Base-by-base conservation (phyloP, 306 rosid genomes). In the Lotus japonicus region DNA sequence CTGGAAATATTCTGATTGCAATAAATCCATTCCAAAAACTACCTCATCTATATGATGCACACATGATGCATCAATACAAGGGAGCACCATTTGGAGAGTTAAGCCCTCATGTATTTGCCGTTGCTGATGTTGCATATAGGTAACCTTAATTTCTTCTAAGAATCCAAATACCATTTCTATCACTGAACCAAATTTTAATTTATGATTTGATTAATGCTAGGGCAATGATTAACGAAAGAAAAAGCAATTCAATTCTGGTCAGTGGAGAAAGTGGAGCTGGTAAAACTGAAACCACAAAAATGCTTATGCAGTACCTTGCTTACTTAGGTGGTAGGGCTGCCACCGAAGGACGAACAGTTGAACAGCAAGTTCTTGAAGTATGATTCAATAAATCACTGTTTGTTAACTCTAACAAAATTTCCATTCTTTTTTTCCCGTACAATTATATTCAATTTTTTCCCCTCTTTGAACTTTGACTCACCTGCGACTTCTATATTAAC, bases 191-290 rank as follows among this genome's bases (percentile, higher is more conserved):
- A 72, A 70, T 60, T 44, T 7, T 36, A 62, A 63, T 28, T 73
- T 15, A 76, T 53, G 61, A 62, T 66, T 67, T 46, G 45, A 55
- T 60, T 10, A 53, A 73, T 78, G 61, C 66, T 88, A 95, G 99
- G 91, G 99, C 97, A 36, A 95, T 95, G 99, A 49, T 90, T 46
- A 77, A 79, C 10, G 97, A 90, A 84, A 83, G 87, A 73, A 95
- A 90, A 79, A 90, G 95, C 87, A 95, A 95, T 87, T 88, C 99
- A 38, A 95, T 95, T 77, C 85, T 95, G 54, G 99, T 90, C 82
- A 95, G 97, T 73, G 99, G 99, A 67, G 99, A 95, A 85, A 95
- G 97, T 87, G 99, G 97, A 82, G 99, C 99, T 10, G 99, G 99
- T 79, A 95, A 95, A 88, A 95, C 99, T 41, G 99, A 95, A 82